Percentiles rank a stretch among this genome's conserved stretches.
phyloP scores from a whole-genome alignment of 192 early-diverging fungal species.

The Spizellomyces punctatus region DNA sequence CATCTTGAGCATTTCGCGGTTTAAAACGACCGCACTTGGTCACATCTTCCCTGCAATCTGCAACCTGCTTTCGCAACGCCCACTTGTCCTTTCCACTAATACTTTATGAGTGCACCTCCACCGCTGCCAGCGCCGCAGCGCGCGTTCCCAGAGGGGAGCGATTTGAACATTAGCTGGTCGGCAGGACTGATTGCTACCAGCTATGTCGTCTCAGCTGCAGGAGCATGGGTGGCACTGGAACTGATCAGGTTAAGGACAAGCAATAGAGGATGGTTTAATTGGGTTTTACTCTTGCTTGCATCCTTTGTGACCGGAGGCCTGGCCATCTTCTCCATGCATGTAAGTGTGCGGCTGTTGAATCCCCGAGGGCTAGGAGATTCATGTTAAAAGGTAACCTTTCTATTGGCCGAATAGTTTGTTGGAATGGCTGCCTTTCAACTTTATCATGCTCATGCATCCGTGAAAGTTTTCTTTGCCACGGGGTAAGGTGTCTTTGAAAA shows the following conservation, averaged over 20 bases:
- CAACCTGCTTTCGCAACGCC: too few species aligned
- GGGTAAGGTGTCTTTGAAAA: slow-evolving; percentile 1
- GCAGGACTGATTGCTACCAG: slow-evolving; percentile 9
- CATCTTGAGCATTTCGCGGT: too few species aligned
- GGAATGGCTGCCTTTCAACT: slow-evolving; percentile 27
- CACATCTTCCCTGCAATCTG: too few species aligned
- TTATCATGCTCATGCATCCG: not conserved
- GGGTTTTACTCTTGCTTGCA: slow-evolving; percentile 21
- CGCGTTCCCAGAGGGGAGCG: not conserved
- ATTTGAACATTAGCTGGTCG: slow-evolving; percentile 11
- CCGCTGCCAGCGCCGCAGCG: too few species aligned
- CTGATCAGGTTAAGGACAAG: slow-evolving; percentile 14
- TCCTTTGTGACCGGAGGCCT: slow-evolving; percentile 15
- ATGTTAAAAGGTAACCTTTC: not conserved
- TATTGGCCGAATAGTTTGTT: slow-evolving; percentile 5
- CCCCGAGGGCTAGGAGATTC: not conserved
- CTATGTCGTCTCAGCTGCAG: slow-evolving; percentile 22
- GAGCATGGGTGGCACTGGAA: slow-evolving; percentile 28
- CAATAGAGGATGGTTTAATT: slow-evolving; percentile 21
- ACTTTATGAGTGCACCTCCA: too few species aligned
- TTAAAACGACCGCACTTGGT: too few species aligned
- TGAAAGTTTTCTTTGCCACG: slow-evolving; percentile 4
- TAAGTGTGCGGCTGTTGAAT: not conserved
- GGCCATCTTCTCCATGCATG: slow-evolving; percentile 30
- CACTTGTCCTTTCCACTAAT: too few species aligned